phyloP scores from a whole-genome alignment of 2,329 filamentous ascomycete genomes.

The Paraphoma chrysanthemicola region DNA sequence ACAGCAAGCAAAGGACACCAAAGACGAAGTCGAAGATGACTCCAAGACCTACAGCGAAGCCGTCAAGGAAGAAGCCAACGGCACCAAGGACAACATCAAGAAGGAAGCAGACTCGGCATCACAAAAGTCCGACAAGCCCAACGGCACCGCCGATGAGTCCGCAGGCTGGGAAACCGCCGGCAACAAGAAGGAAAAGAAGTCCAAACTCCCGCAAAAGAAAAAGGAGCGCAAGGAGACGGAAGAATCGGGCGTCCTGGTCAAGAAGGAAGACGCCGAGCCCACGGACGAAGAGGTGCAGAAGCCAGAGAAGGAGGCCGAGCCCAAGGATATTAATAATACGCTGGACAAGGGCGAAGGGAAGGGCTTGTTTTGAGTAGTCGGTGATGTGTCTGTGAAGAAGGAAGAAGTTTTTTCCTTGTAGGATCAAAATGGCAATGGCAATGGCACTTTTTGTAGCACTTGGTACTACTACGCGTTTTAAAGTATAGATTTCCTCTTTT shows the following conservation, averaged over 20 bases:
- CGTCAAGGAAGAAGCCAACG: not conserved
- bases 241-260: slow-evolving; percentile 14
- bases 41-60: not conserved
- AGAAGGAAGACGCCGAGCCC: slow-evolving; percentile 4
- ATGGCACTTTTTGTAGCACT: too few relatives aligned
- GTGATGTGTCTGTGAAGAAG: not conserved
- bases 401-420: not conserved
- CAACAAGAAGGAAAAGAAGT: slow-evolving; percentile 23
- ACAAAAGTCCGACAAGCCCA: slow-evolving; percentile 14
- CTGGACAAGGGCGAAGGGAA: slow-evolving; percentile 26
- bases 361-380: slow-evolving; percentile 19
- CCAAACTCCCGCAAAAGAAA: slow-evolving; percentile 14
- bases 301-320: slow-evolving; percentile 29
- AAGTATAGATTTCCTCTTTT: too few relatives aligned
- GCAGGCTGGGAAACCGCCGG: slow-evolving; percentile 4
- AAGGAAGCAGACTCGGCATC: slow-evolving; percentile 1
- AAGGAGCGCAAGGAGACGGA: slow-evolving; percentile 21
- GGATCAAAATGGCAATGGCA: not conserved
- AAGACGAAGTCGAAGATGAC: slow-evolving; percentile 12
- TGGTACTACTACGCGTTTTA: too few relatives aligned
- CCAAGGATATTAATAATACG: slow-evolving; percentile 34
- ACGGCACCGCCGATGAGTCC: slow-evolving; percentile 6
- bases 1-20: not conserved
- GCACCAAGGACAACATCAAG: not conserved
- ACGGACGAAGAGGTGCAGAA: slow-evolving; percentile 11